Conservation (phyloP, 1,139 yeast species). For the Geotrichum carabidarum region DNA sequence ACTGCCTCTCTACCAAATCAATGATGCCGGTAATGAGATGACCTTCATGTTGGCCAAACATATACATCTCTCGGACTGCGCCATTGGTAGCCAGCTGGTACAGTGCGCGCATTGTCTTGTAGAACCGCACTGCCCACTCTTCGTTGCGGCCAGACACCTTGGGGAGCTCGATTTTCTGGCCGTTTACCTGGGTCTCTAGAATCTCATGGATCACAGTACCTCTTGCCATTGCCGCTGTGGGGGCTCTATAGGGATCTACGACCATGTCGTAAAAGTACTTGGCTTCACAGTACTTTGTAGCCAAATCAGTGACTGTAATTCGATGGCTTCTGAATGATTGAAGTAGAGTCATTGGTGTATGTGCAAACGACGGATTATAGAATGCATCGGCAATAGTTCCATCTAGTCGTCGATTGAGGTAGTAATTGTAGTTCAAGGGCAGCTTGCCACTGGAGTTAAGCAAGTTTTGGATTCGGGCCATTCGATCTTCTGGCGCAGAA, state of each 20-base stretch:
- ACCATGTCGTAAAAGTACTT: conserved; percentile 24
- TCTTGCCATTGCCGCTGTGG: conserved; percentile 24
- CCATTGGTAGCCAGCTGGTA: conserved; percentile 17
- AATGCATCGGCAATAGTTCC: neutral
- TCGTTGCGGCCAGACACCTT: neutral
- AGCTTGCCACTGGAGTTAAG: neutral
- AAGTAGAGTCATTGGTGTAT: neutral
- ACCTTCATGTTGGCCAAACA: conserved; percentile 29
- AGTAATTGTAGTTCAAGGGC: neutral
- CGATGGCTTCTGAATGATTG: conserved; percentile 20
- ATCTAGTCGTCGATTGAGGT: neutral
- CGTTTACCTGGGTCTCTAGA: conserved; percentile 25
- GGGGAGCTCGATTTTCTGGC: neutral
- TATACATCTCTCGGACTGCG: conserved; percentile 33
- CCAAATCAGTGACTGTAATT: conserved; percentile 31
- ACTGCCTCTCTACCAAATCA: conserved; percentile 26
- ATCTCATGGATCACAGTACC: conserved; percentile 32
- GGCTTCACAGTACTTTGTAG: conserved; percentile 32
- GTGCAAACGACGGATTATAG: neutral
- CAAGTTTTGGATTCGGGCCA: neutral
- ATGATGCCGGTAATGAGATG: conserved; percentile 33
- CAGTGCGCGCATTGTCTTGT: conserved; percentile 3
- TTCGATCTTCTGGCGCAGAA: no score
- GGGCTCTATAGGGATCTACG: conserved; percentile 5
- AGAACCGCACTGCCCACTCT: neutral